A percentile compares a stretch with the other conserved stretches of the same genome.
phyloP scores from a whole-genome alignment of 495 filamentous ascomycete species.

The Aspergillus indologenus region DNA sequence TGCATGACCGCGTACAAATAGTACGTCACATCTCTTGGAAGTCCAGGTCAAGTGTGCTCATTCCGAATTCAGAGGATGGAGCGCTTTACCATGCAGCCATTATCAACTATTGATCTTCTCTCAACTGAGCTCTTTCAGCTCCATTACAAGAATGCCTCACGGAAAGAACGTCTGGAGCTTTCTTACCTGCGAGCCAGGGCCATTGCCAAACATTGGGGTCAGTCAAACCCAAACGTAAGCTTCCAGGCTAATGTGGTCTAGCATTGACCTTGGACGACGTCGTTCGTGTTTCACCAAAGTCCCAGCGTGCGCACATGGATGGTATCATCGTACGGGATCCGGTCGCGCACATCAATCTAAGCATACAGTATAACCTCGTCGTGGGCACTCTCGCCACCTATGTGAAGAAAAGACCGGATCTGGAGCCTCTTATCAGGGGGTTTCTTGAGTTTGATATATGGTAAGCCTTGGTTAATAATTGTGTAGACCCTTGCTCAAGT shows the following conservation, averaged over 20 bases:
- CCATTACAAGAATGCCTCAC: neutral
- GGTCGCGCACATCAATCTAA: slow-evolving; percentile 11
- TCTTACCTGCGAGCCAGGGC: slow-evolving; percentile 2
- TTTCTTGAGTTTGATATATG: slow-evolving; percentile 27
- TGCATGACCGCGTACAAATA: too few relatives aligned
- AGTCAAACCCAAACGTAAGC: neutral
- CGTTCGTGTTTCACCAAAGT: slow-evolving; percentile 15
- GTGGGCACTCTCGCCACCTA: slow-evolving; percentile 31
- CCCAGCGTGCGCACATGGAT: slow-evolving; percentile 12
- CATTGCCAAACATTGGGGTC: neutral
- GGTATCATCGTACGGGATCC: slow-evolving; percentile 5
- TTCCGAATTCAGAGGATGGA: too few relatives aligned
- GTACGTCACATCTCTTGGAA: too few relatives aligned
- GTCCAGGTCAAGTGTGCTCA: too few relatives aligned
- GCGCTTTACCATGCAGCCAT: neutral
- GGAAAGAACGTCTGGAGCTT: neutral
- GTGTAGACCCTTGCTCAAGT: neutral
- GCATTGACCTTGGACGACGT: slow-evolving; percentile 5
- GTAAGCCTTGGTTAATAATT: slow-evolving; percentile 7
- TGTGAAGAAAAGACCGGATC: slow-evolving; percentile 21
- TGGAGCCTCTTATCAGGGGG: slow-evolving; percentile 21
- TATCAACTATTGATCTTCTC: neutral
- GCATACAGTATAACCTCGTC: slow-evolving; percentile 34
- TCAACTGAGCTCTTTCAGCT: neutral
- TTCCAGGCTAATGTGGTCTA: neutral